phyloP scores from a whole-genome alignment of 257 asterid genomes.

The Solanum medicagineum region DNA sequence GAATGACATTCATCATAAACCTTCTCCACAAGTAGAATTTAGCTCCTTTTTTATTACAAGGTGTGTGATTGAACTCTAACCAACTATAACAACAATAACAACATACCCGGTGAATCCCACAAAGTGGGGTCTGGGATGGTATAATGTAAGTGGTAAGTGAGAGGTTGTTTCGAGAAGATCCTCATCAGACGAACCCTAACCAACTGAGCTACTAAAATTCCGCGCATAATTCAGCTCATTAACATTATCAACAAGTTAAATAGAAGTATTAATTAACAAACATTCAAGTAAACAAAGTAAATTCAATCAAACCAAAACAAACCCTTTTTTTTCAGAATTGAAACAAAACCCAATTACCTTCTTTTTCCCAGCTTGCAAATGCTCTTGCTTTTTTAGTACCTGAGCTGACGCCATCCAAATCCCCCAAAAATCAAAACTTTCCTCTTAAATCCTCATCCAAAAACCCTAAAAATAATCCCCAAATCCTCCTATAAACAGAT shows the following conservation, averaged over 20 bases:
- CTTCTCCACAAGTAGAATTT: neutral
- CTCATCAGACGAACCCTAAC: neutral
- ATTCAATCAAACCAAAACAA: neutral
- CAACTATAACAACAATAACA: neutral
- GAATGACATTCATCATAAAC: neutral
- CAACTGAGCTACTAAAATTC: neutral
- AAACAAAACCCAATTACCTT: slow-evolving; percentile 26
- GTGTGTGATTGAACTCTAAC: neutral
- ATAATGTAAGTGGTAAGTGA: no score
- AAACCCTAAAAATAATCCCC: neutral
- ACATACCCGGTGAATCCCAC: no score
- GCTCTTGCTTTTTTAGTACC: slow-evolving; percentile 58
- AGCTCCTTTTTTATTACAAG: neutral
- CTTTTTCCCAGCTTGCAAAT: slow-evolving; percentile 70
- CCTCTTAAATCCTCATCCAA: neutral
- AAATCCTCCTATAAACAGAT: neutral
- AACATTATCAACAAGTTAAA: neutral
- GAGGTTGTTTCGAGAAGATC: no score
- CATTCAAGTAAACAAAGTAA: neutral
- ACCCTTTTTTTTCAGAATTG: neutral
- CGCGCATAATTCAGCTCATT: neutral
- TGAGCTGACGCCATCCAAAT: slow-evolving; percentile 75
- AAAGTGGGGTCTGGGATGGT: no score
- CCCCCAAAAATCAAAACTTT: neutral
- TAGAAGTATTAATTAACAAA: neutral